Conservation (phyloP, 805 yeast genomes). For the Sugiyamaella lignohabitans region DNA sequence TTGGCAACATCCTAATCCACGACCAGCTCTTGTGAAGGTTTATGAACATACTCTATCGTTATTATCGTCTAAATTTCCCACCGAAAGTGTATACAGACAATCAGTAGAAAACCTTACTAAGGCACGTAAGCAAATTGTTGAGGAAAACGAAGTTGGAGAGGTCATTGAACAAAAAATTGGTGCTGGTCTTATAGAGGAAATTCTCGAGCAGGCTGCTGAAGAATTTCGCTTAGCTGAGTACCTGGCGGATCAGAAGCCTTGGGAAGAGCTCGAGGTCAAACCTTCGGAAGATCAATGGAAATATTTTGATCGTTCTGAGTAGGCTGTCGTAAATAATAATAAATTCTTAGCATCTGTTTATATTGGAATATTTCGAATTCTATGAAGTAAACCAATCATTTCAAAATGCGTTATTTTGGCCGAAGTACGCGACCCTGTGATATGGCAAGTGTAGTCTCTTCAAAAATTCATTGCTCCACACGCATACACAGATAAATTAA, state of each 20-base stretch:
- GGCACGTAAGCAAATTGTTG: constrained; percentile 61
- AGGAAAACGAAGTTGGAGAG: constrained; percentile 52
- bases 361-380: too few species aligned
- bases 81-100: constrained; percentile 66
- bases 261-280: constrained; percentile 78
- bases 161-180: constrained; percentile 71
- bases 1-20: constrained; percentile 74
- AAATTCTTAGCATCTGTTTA: too few species aligned
- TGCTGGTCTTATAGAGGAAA: constrained; percentile 77
- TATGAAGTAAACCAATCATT: too few species aligned
- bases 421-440: too few species aligned
- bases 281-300: constrained; percentile 82
- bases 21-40: constrained; percentile 65
- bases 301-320: constrained; percentile 46
- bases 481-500: too few species aligned
- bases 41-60: constrained; percentile 63
- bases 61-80: constrained; percentile 57
- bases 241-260: constrained; percentile 61
- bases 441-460: too few species aligned
- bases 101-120: constrained; percentile 66
- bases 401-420: too few species aligned
- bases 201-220: constrained; percentile 74
- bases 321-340: background rate
- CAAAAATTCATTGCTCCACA: too few species aligned
- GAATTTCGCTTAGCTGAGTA: constrained; percentile 63